These are phyloP conservation scores for Ogataea pignaliae DNA, from an alignment of 805 yeast genomes.

Conservation along the genomic window DNA sequence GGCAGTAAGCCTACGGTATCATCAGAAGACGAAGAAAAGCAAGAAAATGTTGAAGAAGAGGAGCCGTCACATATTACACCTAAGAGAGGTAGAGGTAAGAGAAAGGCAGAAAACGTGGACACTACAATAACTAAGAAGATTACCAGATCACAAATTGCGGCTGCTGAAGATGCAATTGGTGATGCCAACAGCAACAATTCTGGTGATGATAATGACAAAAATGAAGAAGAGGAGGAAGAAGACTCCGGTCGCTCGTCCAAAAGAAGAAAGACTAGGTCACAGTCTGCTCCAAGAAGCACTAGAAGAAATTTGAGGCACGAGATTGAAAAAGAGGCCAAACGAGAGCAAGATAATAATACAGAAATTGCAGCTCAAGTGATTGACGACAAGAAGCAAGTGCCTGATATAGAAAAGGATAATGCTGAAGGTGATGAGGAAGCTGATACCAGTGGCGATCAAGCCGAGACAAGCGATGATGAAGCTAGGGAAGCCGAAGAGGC, in stretches of 20 bases:
- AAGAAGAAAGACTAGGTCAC: slow-evolving; percentile 9
- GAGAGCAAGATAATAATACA: slow-evolving; percentile 3
- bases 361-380: slow-evolving; percentile 4
- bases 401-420: slow-evolving; percentile 1
- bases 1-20: background rate
- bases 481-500: slow-evolving; percentile 3
- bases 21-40: background rate
- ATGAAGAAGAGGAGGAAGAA: background rate
- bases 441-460: slow-evolving; percentile 2
- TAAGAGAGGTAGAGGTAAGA: slow-evolving; percentile 1
- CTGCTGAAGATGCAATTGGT: background rate
- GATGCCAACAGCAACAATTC: background rate
- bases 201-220: background rate
- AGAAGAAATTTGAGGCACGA: slow-evolving; percentile 15
- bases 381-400: slow-evolving; percentile 2
- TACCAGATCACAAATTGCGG: background rate
- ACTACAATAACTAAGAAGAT: background rate
- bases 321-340: slow-evolving; percentile 11
- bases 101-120: background rate
- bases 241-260: background rate
- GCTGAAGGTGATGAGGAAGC: slow-evolving; percentile 3
- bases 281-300: slow-evolving; percentile 10
- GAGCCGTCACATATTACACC: background rate
- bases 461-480: slow-evolving; percentile 2
- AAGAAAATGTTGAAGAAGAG: slow-evolving; percentile 1